Evolutionary conservation across 202 grass and related monocot species (phyloP), one percentile per base, ranked within the genome.

Genomic region (Tripidium arundinaceum): DNA sequence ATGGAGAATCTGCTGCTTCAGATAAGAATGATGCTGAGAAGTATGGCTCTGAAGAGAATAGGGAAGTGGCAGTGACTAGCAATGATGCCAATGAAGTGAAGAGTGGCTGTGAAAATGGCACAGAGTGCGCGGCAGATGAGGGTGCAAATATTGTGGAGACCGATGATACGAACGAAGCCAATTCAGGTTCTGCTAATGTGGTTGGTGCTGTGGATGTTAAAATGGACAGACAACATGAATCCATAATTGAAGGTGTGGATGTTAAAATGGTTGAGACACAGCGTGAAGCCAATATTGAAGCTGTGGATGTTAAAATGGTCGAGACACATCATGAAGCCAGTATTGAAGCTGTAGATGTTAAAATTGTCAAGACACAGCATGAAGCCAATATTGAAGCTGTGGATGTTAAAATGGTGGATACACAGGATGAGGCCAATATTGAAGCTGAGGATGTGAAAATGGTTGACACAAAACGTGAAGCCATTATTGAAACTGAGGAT

Each of bases 121-220:
- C 28, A 26, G 38, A 78, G 62, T 62, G 40, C 18, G 15, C 4
- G 43, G 38, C 24, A 24, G 69, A 69, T 64, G 77, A 28, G 54
- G n/a, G n/a, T n/a, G 11, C 65, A 49, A 85, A 83, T 64, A 79
- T 78, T 40, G 25, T 29, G 5, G 83, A 86, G 55, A 21, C 66
- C 11, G 67, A 86, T 54, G 47, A 43, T 62, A 68, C 36, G 12
- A 68, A 76, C 7, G 57, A 79, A 58, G 36, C 13, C 13, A 61
- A 41, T 60, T 60, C 24, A 3, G 67, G 2, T 47, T 42, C 34
- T 89, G 79, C 3, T 2, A 79, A 79, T 33, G 38, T 52, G 38
- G 31, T 10, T 19, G 65, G 39, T 50, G 52, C 47, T 82, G 66
- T 63, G 34, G 70, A 76, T 81, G 76, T 21, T 16, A 84, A 57